Conservation (phyloP, 1,284 basidiomycete species). For the Trichosporon sp. region DNA sequence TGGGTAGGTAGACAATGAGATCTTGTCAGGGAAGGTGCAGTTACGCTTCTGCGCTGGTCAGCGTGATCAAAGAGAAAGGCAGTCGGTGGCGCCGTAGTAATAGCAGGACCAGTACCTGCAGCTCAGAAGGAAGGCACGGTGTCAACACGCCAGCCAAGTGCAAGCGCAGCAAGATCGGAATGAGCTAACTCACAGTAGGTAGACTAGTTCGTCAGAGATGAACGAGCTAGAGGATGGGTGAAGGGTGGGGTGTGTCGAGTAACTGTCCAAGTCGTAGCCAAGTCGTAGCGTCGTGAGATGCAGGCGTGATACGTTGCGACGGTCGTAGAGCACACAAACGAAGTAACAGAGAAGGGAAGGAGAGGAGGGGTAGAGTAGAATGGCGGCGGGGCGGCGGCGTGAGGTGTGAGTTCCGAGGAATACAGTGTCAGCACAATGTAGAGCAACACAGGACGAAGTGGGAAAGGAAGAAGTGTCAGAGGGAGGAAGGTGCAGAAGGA, state of each 20-base stretch:
- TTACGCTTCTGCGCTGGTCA: neutral
- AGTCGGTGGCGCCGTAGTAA: neutral
- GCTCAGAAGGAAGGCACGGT: neutral
- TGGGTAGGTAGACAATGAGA: neutral
- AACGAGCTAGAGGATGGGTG: neutral
- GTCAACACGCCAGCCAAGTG: neutral
- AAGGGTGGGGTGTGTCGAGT: neutral
- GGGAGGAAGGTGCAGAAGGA: neutral
- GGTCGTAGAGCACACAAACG: neutral
- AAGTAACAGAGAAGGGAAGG: neutral
- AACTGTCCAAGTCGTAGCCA: neutral
- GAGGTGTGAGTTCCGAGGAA: neutral
- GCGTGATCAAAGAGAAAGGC: neutral
- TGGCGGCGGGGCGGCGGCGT: neutral
- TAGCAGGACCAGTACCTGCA: too few relatives aligned
- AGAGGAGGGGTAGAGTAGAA: neutral
- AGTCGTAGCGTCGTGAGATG: neutral
- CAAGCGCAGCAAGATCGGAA: neutral
- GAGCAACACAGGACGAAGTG: neutral
- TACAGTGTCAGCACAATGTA: neutral
- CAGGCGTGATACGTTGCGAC: neutral
- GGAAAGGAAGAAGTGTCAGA: constrained; percentile 1
- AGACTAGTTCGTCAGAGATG: neutral
- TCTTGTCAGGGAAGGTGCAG: neutral
- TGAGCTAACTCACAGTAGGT: neutral